Evolutionary conservation across 225 moss, liverwort and hornwort genomes (phyloP).

Genomic region (Marchantia polymorpha): DNA sequence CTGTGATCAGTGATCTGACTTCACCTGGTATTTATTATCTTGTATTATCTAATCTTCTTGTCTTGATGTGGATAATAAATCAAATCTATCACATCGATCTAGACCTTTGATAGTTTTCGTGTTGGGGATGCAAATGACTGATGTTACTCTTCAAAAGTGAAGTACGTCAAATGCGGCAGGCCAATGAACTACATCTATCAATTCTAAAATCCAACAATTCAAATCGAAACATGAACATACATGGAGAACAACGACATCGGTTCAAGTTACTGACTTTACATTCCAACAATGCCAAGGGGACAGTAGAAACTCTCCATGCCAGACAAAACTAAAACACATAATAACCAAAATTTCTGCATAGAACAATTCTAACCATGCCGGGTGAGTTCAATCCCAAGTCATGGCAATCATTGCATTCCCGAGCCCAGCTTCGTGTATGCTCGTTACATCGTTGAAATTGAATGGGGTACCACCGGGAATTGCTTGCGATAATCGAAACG

Average conservation of each 20-base stretch:
- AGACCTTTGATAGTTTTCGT: no score
- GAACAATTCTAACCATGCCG: not conserved
- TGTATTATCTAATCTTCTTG: no score
- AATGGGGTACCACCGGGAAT: conserved; percentile 75
- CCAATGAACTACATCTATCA: not conserved
- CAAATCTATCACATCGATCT: no score
- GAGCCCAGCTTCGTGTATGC: conserved; percentile 77
- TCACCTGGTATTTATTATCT: no score
- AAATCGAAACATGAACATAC: not conserved
- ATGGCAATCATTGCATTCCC: conserved; percentile 83
- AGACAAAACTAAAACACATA: not conserved
- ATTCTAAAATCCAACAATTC: not conserved
- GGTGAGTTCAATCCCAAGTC: conserved; percentile 76
- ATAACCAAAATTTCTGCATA: conserved; percentile 4
- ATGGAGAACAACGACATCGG: not conserved
- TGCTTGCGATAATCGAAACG: conserved; percentile 81
- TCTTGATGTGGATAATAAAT: no score
- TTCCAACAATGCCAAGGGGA: conserved; percentile 6
- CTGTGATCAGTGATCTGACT: no score
- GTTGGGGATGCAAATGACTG: no score
- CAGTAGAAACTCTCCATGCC: conserved; percentile 1
- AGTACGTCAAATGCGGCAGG: no score
- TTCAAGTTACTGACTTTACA: not conserved
- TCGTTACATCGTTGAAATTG: conserved; percentile 63
- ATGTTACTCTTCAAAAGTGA: no score